These are phyloP conservation scores for Xylaria sp. DNA, from an alignment of 2,329 filamentous ascomycete genomes.

Conservation along the genomic window DNA sequence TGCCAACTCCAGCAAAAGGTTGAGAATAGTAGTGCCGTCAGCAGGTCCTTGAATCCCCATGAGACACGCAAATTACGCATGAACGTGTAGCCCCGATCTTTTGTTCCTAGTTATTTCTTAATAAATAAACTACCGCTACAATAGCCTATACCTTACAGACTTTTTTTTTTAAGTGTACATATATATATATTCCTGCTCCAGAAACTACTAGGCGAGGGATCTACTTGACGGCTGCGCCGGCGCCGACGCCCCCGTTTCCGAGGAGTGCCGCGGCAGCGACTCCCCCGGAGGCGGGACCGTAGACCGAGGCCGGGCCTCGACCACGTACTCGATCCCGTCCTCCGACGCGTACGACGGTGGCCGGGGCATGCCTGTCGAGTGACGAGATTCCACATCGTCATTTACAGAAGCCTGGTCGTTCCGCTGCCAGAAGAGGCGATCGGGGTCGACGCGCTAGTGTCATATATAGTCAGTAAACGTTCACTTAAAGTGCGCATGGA, in stretches of 20 bases:
- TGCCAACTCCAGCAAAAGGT: too few species aligned
- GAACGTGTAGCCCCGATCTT: too few species aligned
- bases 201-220: not conserved
- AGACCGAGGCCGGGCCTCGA: slow-evolving; percentile 66
- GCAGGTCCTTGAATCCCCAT: too few species aligned
- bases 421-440: slow-evolving; percentile 79
- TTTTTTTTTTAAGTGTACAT: not conserved
- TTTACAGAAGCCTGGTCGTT: slow-evolving; percentile 46
- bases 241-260: slow-evolving; percentile 42
- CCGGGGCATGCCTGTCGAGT: slow-evolving; percentile 42
- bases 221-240: slow-evolving; percentile 7
- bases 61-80: too few species aligned
- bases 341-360: slow-evolving; percentile 79
- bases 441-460: slow-evolving; percentile 71
- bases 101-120: too few species aligned
- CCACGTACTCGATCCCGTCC: slow-evolving; percentile 72
- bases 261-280: slow-evolving; percentile 51
- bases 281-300: slow-evolving; percentile 51
- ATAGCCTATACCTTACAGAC: too few species aligned
- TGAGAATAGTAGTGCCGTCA: too few species aligned
- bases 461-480: not conserved
- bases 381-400: slow-evolving; percentile 5
- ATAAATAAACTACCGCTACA: too few species aligned
- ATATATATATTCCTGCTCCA: slow-evolving; percentile 2
- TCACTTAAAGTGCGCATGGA: not conserved